Base-by-base conservation (phyloP, 306 rosid species). In the Cicer pinnatifidum region DNA sequence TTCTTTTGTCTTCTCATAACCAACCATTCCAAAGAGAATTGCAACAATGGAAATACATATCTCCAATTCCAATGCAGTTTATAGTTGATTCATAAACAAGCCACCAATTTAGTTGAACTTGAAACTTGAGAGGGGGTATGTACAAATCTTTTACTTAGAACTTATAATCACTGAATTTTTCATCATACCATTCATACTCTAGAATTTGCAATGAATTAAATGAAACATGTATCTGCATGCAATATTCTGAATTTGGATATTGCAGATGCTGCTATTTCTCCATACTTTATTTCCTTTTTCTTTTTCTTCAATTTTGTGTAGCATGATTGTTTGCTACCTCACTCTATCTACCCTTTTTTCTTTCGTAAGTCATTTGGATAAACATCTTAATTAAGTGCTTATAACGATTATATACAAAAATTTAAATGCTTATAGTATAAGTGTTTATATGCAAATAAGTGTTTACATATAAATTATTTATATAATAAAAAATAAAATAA, bases 11-110 rank as follows among this genome's bases (percentile, higher is more conserved):
- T 71, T 83, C 57, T 80, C 78, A 75, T 81, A 74, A 78, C 82
- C 79, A 74, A 75, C 69, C 75, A 69, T 33, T 64, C 65, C 46
- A 11, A 71, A 76, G 82, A 70, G 78, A 82, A 77, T 20, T 20
- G 65, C 73, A 74, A 51, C 73, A 40, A 77, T 75, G 44, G 80
- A 64, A 67, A 64, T 50, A 61, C 81, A 73, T 81, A 86, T 79
- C 84, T 79, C 81, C 80, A 67, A 84, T 75, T 83, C 78, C 73
- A 53, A 78, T 79, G 83, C 86, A 76, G 77, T 84, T 70, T 69
- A 12, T 75, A 41, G 52, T 75, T 71, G 73, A 80, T 40, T 65
- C 43, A 63, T 17, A 50, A 72, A 50, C 67, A 76, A 47, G 60
- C 73, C 53, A 72, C 68, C 33, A 51, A 28, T 28, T 67, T 64